Conservation (phyloP, 2,329 filamentous ascomycete genomes). For the Cryphonectria carpinicola region DNA sequence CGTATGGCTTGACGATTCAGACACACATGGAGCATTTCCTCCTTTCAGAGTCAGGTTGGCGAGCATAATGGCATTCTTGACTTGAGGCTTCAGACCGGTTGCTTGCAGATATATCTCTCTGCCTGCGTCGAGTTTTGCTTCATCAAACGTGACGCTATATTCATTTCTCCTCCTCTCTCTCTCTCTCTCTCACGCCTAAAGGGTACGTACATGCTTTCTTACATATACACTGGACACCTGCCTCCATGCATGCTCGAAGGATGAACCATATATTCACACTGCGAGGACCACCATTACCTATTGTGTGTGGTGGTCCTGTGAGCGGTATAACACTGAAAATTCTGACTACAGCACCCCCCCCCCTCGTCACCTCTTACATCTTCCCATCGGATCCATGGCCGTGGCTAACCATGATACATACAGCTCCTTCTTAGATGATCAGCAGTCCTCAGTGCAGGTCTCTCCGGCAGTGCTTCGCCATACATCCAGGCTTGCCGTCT, state of each 20-base stretch:
- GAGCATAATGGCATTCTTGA: background rate
- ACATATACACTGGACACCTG: background rate
- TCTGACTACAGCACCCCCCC: slow-evolving; percentile 27
- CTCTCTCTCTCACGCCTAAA: background rate
- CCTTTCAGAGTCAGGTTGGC: background rate
- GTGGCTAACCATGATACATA: background rate
- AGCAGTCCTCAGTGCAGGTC: background rate
- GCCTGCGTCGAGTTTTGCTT: background rate
- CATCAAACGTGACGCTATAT: background rate
- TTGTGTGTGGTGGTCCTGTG: slow-evolving; percentile 29
- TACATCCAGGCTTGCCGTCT: background rate
- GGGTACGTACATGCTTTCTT: background rate
- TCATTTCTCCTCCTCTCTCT: background rate
- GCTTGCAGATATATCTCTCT: background rate
- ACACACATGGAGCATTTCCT: background rate
- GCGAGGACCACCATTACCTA: slow-evolving; percentile 28
- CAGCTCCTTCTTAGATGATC: background rate
- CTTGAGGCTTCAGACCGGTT: background rate
- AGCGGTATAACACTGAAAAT: slow-evolving; percentile 30
- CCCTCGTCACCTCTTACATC: background rate
- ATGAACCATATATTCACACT: slow-evolving; percentile 27
- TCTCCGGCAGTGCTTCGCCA: background rate
- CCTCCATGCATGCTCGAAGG: slow-evolving; percentile 13
- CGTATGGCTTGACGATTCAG: background rate
- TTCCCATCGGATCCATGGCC: background rate